A percentile compares a stretch with the other conserved stretches of the same genome.
These are phyloP conservation scores for Piper betle DNA, from an alignment of 164 flowering plant genomes.

Conservation along the genomic window DNA sequence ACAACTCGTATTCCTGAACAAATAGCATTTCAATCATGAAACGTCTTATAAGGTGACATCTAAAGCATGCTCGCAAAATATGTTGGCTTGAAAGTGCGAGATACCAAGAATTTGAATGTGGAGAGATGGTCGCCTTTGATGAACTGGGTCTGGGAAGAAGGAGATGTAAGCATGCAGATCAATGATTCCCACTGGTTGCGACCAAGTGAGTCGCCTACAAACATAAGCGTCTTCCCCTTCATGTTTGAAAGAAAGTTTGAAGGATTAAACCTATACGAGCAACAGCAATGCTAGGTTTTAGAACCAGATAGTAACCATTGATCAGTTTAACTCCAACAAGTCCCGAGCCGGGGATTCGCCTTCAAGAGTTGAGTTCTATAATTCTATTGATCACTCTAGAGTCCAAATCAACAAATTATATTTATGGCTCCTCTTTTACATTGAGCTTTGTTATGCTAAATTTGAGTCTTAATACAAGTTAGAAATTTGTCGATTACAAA, in stretches of 20 bases:
- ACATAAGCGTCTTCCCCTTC: conserved; percentile 74
- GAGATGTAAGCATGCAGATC: conserved; percentile 61
- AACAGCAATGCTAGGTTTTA: no score
- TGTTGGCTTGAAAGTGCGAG: background rate
- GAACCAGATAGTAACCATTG: no score
- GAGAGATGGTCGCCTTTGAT: conserved; percentile 63
- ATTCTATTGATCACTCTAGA: no score
- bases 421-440: no score
- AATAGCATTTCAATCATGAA: background rate
- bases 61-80: background rate
- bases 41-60: background rate
- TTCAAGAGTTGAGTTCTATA: no score
- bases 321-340: no score
- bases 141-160: conserved; percentile 40
- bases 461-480: no score
- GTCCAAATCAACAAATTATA: no score
- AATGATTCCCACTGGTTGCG: conserved; percentile 92
- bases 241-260: conserved; percentile 42
- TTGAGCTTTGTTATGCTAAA: no score
- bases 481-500: conserved; percentile 28
- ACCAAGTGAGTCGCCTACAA: conserved; percentile 87
- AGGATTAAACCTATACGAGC: no score
- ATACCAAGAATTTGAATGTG: conserved; percentile 63
- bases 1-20: conserved; percentile 27
- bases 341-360: no score